Evolutionary conservation across 2,329 filamentous ascomycete genomes (phyloP).

Genomic region (Aureobasidium sp.): DNA sequence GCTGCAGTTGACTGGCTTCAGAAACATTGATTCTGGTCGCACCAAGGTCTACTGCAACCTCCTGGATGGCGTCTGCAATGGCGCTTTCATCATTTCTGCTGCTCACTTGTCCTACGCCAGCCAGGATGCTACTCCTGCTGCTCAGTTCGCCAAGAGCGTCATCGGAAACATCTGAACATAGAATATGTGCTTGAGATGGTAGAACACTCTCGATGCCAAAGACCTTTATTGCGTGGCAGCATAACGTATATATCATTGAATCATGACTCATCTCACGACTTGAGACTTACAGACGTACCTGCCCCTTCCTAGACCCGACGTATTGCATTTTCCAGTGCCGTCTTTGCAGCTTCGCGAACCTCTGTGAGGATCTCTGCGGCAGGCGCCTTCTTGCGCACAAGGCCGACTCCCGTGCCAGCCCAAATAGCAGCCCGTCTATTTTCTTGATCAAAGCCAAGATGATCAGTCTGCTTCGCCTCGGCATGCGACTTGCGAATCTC

Average conservation of each 20-base stretch:
- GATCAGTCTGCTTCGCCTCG: conserved; percentile 37
- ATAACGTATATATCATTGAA: background rate
- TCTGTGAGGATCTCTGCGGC: conserved; percentile 48
- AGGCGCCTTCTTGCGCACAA: conserved; percentile 44
- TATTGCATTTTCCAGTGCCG: background rate
- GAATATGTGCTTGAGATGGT: background rate
- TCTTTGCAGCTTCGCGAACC: background rate
- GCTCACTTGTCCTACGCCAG: conserved; percentile 22
- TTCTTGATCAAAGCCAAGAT: conserved; percentile 36
- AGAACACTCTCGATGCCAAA: no score
- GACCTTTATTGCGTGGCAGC: background rate
- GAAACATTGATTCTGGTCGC: conserved; percentile 20
- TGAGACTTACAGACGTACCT: background rate
- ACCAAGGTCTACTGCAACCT: conserved; percentile 25
- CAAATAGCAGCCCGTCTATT: conserved; percentile 53
- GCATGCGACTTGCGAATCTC: conserved; percentile 38
- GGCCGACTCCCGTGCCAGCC: conserved; percentile 53
- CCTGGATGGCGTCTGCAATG: conserved; percentile 25
- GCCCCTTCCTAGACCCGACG: background rate
- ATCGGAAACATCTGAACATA: background rate
- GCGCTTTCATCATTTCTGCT: conserved; percentile 22
- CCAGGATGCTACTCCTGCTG: conserved; percentile 10
- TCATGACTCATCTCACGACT: background rate
- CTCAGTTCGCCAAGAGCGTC: conserved; percentile 14
- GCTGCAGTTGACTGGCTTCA: conserved; percentile 21